Evolutionary conservation across 140 eudicot genomes (phyloP).

Genomic region (Flaveria floridana): DNA sequence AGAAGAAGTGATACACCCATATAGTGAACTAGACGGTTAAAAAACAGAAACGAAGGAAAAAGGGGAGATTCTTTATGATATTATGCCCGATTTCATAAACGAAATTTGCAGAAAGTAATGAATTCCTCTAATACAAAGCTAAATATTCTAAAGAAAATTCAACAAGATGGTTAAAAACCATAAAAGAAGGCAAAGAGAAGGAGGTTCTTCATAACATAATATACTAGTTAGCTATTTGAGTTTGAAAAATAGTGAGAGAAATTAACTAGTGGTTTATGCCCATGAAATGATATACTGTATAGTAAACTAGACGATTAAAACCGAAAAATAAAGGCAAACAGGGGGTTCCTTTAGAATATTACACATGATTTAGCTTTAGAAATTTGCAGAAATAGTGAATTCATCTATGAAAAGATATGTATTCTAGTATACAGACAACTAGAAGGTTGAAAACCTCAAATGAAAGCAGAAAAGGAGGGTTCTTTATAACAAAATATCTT

Average conservation of each 20-base stretch:
- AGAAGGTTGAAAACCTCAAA: not conserved
- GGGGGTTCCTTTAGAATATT: not conserved
- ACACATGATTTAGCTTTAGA: not conserved
- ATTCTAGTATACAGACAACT: not conserved
- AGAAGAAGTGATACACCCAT: not conserved
- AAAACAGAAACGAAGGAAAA: not conserved
- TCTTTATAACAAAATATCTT: not conserved
- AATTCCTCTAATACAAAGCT: not conserved
- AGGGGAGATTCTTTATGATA: not conserved
- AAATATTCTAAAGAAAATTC: not conserved
- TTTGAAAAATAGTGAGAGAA: not conserved
- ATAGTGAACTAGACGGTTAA: not conserved
- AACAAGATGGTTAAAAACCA: not conserved
- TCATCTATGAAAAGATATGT: not conserved
- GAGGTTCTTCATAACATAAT: not conserved
- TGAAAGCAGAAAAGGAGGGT: not conserved
- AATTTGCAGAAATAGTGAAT: not conserved
- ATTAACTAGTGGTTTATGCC: not conserved
- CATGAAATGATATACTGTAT: not conserved
- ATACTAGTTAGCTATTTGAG: too few relatives aligned
- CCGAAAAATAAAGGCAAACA: not conserved
- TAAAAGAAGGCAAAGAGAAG: not conserved
- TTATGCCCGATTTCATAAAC: not conserved
- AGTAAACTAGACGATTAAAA: not conserved
- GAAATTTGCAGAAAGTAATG: not conserved